A percentile compares a stretch with the other conserved stretches of the same genome.
Evolutionary conservation across 2,329 filamentous ascomycete genomes (phyloP).

Genomic region (Hypoxylon sp.): DNA sequence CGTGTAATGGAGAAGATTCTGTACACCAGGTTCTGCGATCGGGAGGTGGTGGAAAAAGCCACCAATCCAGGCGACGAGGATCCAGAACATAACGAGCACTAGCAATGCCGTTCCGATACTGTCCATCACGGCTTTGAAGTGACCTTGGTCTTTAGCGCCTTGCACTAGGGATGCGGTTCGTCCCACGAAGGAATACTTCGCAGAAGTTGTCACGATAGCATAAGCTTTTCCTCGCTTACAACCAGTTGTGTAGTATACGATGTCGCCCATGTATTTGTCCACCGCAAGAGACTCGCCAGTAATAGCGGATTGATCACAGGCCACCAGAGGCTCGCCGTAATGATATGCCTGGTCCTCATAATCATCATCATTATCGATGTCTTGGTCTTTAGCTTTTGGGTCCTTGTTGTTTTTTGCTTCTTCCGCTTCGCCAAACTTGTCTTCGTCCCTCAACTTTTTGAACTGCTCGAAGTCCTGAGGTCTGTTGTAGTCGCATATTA

Average conservation of each 20-base stretch:
- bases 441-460: conserved; percentile 53
- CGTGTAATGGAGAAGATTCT: conserved; percentile 77
- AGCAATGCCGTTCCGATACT: conserved; percentile 81
- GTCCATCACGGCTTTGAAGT: conserved; percentile 89
- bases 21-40: conserved; percentile 71
- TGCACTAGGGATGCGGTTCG: conserved; percentile 81
- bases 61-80: conserved; percentile 81
- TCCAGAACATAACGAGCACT: conserved; percentile 83
- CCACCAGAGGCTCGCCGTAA: conserved; percentile 76
- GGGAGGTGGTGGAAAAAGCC: conserved; percentile 81
- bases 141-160: conserved; percentile 81
- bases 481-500: conserved; percentile 80
- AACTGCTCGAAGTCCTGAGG: conserved; percentile 66
- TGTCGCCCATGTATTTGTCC: conserved; percentile 83
- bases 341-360: conserved; percentile 65
- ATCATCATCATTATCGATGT: conserved; percentile 72
- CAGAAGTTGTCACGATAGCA: conserved; percentile 76
- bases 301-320: conserved; percentile 84
- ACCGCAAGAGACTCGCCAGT: conserved; percentile 85
- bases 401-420: conserved; percentile 31
- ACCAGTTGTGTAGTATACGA: conserved; percentile 83
- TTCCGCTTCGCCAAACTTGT: conserved; percentile 49
- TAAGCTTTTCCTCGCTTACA: conserved; percentile 86
- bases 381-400: conserved; percentile 59
- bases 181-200: conserved; percentile 82